Evolutionary conservation across 768 basidiomycete genomes (phyloP).

Genomic region (Mycena belliarum): DNA sequence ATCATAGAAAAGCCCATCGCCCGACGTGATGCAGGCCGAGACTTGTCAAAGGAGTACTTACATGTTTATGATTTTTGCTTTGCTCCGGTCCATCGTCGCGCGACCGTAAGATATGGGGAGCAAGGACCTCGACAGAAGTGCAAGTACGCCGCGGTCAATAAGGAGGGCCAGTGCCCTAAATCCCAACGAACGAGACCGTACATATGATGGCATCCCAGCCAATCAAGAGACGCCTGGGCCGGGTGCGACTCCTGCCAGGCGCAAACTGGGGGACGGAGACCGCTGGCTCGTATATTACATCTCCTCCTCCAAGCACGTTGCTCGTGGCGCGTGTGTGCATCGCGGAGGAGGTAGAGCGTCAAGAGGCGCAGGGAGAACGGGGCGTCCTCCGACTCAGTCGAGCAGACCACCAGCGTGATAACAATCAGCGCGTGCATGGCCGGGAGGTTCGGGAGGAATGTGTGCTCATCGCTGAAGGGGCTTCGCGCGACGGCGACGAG

Average conservation of each 20-base stretch:
- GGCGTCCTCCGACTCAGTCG: too few species aligned
- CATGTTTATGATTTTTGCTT: too few species aligned
- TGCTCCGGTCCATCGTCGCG: neutral
- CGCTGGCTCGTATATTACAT: slow-evolving; percentile 25
- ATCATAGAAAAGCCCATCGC: too few species aligned
- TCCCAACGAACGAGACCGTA: slow-evolving; percentile 47
- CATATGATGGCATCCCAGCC: slow-evolving; percentile 68
- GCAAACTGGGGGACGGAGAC: slow-evolving; percentile 23
- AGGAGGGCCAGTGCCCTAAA: neutral
- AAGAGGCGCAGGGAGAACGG: slow-evolving; percentile 26
- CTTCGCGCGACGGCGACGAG: slow-evolving; percentile 44
- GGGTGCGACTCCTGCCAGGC: slow-evolving; percentile 50
- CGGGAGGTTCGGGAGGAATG: slow-evolving; percentile 62
- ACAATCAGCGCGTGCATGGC: slow-evolving; percentile 59
- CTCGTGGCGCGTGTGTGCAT: slow-evolving; percentile 38
- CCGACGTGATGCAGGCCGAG: too few species aligned
- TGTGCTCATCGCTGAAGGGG: slow-evolving; percentile 42
- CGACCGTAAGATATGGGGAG: slow-evolving; percentile 10
- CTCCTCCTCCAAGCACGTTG: slow-evolving; percentile 26
- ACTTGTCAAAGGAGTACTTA: too few species aligned
- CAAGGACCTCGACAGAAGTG: slow-evolving; percentile 12
- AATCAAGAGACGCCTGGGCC: slow-evolving; percentile 63
- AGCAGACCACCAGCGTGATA: slow-evolving; percentile 52
- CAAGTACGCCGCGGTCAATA: slow-evolving; percentile 5
- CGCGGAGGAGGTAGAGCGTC: slow-evolving; percentile 37